These are phyloP conservation scores for Antitrichia curtipendula DNA, from an alignment of 225 moss, liverwort and hornwort species.

Conservation along the genomic window DNA sequence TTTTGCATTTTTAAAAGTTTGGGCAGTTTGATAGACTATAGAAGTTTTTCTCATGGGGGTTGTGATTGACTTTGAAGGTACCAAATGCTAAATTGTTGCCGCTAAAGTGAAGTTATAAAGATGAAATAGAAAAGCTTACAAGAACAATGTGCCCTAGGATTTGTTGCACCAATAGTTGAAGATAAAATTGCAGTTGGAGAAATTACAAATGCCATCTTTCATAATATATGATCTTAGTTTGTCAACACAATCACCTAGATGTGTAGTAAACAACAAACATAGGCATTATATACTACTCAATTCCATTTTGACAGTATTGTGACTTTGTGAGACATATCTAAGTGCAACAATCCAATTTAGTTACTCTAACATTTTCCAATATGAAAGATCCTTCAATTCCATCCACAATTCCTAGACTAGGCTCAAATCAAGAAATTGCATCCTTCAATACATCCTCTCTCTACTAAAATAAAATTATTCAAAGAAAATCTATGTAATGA, in stretches of 20 bases:
- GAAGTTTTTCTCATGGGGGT: no score
- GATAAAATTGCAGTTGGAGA: no score
- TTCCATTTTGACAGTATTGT: neutral
- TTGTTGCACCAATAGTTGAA: no score
- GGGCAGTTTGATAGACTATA: conserved; percentile 17
- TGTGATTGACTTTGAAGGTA: no score
- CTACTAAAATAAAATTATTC: neutral
- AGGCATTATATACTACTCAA: no score
- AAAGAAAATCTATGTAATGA: neutral
- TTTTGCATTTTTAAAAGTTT: conserved; percentile 17
- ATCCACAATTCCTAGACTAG: neutral
- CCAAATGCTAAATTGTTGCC: neutral
- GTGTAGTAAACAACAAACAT: no score
- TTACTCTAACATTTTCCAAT: neutral
- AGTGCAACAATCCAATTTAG: neutral
- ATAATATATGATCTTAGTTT: fast-evolving
- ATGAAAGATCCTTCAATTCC: neutral
- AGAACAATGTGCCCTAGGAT: no score
- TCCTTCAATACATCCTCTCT: neutral
- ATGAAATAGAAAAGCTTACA: no score
- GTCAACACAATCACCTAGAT: no score
- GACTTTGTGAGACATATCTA: neutral
- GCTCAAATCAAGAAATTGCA: neutral
- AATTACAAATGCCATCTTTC: no score
- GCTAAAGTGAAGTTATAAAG: no score